Base-by-base conservation (phyloP, 306 rosid species). In the Cicer pinnatifidum region DNA sequence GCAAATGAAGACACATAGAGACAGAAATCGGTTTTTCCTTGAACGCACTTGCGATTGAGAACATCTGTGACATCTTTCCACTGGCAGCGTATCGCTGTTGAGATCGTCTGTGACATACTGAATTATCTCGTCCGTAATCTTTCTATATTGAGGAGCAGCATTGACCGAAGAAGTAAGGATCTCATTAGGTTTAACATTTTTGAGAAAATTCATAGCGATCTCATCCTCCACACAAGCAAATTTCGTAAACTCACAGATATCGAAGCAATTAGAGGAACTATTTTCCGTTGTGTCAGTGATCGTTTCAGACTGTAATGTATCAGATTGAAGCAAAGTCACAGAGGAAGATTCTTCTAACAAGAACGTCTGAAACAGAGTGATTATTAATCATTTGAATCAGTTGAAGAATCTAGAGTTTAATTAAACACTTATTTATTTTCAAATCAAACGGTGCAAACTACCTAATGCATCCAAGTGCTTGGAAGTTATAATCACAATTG, bases 51-150 rank as follows among this genome's bases (percentile, higher is more conserved):
- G 63, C 13, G 13, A 23, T 6, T 11, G 63, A 1, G 69, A 67
- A 61, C 51, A 43, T 3, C 46, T 20, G 56, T 7, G 50, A 81
- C 80, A 86, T 73, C 11, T 79, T 65, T 87, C 83, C 71, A 63
- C 82, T 8, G 81, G 87, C 45, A 17, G 58, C 61, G 41, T 13
- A 59, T 72, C 48, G 53, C 23, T 38, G n/a, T 48, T 10, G 65
- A 85, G 64, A 45, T 84, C 84, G 9, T 77, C 71, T 16, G 83
- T 13, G 9, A 83, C 84, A 71, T 83, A 76, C 74, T 80, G 82
- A 73, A 88, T 17, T 78, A 90, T 66, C 50, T 75, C 85, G 53
- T 84, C 83, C 71, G 82, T 70, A 68, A 92, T 71, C 85, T 86
- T 88, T 84, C 83, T 82, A 43, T 86, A 77, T 72, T 62, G 81